These are phyloP conservation scores for Phylloporus scabripes DNA, from an alignment of 768 basidiomycete genomes.

Conservation along the genomic window DNA sequence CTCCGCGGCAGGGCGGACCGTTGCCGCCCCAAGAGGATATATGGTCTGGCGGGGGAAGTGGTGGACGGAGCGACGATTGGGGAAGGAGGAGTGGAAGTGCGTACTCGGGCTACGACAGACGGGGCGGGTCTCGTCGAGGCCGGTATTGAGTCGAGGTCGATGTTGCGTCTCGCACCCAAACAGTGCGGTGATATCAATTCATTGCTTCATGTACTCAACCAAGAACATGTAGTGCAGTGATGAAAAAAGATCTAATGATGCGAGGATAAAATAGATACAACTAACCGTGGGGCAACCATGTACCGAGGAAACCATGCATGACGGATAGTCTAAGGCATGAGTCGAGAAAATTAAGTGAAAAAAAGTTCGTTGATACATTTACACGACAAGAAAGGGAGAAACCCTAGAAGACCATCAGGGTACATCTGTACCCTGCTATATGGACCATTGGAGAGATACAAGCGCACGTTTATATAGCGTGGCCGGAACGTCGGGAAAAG, in stretches of 20 bases:
- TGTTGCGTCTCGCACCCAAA: neutral
- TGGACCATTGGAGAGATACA: neutral
- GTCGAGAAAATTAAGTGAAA: neutral
- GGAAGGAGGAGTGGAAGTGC: constrained; percentile 33
- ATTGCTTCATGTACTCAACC: constrained; percentile 7
- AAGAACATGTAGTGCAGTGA: neutral
- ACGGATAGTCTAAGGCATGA: neutral
- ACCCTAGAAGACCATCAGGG: neutral
- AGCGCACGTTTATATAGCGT: neutral
- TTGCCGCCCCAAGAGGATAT: constrained; percentile 51
- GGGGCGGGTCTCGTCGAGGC: constrained; percentile 23
- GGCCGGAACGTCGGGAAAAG: neutral
- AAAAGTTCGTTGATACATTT: constrained; percentile 1
- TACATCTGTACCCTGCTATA: neutral
- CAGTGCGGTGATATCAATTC: neutral
- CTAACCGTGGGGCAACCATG: constrained; percentile 2
- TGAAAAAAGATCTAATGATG: neutral
- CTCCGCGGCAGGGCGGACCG: constrained; percentile 32
- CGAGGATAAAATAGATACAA: constrained; percentile 5
- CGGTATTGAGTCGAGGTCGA: constrained; percentile 12
- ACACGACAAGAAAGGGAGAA: constrained; percentile 7
- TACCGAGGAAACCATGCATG: constrained; percentile 2
- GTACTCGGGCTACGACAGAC: constrained; percentile 30
- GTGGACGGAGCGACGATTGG: constrained; percentile 35
- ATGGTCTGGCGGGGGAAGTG: constrained; percentile 33